These are phyloP conservation scores for Immersiporthe knoxdaviesiana DNA, from an alignment of 2,329 filamentous ascomycete species.

Conservation along the genomic window DNA sequence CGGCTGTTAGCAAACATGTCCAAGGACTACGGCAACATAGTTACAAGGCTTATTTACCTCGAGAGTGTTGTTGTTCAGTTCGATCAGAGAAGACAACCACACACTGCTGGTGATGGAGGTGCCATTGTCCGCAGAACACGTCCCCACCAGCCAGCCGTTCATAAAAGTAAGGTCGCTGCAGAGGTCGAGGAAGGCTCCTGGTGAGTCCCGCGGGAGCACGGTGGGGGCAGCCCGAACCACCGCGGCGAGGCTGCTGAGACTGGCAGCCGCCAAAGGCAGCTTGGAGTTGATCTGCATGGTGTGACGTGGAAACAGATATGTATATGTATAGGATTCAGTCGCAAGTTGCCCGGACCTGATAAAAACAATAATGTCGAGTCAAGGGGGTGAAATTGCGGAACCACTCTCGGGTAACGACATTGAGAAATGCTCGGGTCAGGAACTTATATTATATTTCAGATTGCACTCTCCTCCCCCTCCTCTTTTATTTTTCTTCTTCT, in stretches of 20 bases:
- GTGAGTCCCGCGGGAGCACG: neutral
- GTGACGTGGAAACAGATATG: too few species aligned
- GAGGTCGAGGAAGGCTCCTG: neutral
- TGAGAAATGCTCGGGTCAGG: neutral
- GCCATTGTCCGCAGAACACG: neutral
- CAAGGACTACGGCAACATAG: neutral
- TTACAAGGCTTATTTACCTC: too few species aligned
- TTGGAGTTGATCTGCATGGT: neutral
- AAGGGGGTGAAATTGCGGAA: neutral
- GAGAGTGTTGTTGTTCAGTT: neutral
- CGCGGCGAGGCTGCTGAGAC: neutral
- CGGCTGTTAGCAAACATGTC: neutral
- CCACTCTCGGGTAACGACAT: neutral
- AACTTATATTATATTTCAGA: neutral
- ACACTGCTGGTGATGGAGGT: conserved; percentile 6
- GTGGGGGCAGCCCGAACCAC: conserved; percentile 2
- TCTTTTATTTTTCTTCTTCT: too few species aligned
- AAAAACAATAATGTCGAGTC: too few species aligned
- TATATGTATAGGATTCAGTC: too few species aligned
- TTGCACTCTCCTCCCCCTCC: neutral
- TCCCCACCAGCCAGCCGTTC: conserved; percentile 12
- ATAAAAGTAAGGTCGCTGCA: neutral
- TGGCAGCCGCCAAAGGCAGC: neutral
- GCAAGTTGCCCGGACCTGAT: too few species aligned
- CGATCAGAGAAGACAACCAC: conserved; percentile 10